These are phyloP conservation scores for Plectosphaerella sp. DNA, from an alignment of 2,329 filamentous ascomycete species.

Conservation along the genomic window DNA sequence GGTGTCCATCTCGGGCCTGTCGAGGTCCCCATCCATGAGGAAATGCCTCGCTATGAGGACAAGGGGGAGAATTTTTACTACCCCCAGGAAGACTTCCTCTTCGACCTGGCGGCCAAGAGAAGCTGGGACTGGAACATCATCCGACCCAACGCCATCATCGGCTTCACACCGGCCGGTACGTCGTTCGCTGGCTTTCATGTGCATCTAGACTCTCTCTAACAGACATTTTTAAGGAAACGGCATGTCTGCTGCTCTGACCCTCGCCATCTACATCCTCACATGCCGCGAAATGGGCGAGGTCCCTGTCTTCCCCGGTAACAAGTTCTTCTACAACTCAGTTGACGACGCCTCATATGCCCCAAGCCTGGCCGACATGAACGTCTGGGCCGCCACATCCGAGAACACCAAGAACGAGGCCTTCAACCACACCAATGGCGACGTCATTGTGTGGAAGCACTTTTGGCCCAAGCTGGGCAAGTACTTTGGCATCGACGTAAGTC, in stretches of 20 bases:
- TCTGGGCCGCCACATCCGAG: conserved; percentile 16
- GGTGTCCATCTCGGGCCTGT: conserved; percentile 38
- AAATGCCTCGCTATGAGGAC: conserved; percentile 30
- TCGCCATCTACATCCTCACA: conserved; percentile 20
- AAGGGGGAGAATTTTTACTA: conserved; percentile 43
- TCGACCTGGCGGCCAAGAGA: conserved; percentile 7
- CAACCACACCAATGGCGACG: conserved; percentile 21
- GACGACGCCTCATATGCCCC: conserved; percentile 22
- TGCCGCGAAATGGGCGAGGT: conserved; percentile 17
- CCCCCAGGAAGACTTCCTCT: conserved; percentile 35
- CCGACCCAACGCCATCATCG: conserved; percentile 21
- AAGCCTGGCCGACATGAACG: conserved; percentile 19
- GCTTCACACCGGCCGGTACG: conserved; percentile 19
- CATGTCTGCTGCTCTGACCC: conserved; percentile 21
- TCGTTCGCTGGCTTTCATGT: not conserved
- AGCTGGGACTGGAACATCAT: conserved; percentile 22
- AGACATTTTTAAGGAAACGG: conserved; percentile 13
- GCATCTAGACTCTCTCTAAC: too few species aligned
- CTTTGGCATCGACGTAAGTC: conserved; percentile 16
- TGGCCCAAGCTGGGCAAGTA: conserved; percentile 16
- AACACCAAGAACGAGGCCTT: conserved; percentile 20
- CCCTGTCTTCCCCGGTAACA: conserved; percentile 19
- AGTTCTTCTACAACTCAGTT: conserved; percentile 19
- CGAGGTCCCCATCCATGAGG: conserved; percentile 38
- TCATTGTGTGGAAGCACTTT: conserved; percentile 20